Evolutionary conservation across 176 grass and related monocot species (phyloP), one percentile per base, ranked within the genome.

Genomic region (Typha latifolia): DNA sequence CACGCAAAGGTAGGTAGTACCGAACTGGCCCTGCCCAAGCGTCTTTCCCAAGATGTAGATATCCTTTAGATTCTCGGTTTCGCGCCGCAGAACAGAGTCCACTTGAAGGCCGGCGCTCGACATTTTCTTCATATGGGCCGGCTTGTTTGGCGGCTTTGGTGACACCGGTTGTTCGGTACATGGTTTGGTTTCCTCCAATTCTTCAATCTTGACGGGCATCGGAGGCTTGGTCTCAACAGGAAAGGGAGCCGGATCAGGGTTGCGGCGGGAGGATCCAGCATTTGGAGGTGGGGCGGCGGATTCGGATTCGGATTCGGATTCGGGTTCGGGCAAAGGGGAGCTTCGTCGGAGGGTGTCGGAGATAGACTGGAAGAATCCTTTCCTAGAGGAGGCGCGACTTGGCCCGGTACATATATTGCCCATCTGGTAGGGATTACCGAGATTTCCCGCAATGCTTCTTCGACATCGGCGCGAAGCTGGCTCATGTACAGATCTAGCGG

Each of bases 11-110:
- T 64, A 64, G 23, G 71, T 74, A 19, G 61, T 64, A 15, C 71
- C 71, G 48, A 74, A 74, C 43, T 74, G 71, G 37, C 71, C 71
- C 61, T 74, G 71, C 19, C 71, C 71, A 19, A 74, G 61, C 61
- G 64, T 74, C 20, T 16, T 57, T 47, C 71, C 71, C 47, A 74
- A 47, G 61, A 10, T 64, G 23, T 74, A 74, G 21, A 49, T 21
- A 61, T 74, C 61, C 71, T 74, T 74, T 18, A 74, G 8, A 21
- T 74, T 74, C 12, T 52, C 71, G 4, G 71, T 74, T 61, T 64
- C 63, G 10, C 71, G 71, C 14, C 37, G 61, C 8, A 74, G 48
- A 48, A 74, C 71, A 19, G 70, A 48, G 6, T 18, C 9, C 6
- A 59, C 69, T 3, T 22, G 50, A n/a, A 71, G 51, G 29, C 70